These are phyloP conservation scores for Fusarium stilboides DNA, from an alignment of 2,329 filamentous ascomycete species.

Conservation along the genomic window DNA sequence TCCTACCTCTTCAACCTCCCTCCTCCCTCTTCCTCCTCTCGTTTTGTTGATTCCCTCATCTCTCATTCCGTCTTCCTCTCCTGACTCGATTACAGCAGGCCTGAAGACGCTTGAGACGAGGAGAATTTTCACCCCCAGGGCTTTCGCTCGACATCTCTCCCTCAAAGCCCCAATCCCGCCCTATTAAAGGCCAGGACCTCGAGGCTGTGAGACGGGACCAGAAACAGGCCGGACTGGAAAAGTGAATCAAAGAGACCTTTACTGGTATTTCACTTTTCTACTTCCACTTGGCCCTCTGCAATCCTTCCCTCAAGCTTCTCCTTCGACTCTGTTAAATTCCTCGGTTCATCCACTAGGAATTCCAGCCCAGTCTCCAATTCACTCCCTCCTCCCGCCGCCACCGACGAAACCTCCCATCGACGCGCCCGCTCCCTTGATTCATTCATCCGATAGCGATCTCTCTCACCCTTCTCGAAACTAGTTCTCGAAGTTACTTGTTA, in stretches of 20 bases:
- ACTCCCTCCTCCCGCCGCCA: conserved; percentile 46
- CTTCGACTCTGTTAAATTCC: conserved; percentile 57
- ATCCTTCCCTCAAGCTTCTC: conserved; percentile 42
- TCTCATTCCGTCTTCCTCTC: conserved; percentile 66
- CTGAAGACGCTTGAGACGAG: conserved; percentile 55
- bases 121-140: conserved; percentile 51
- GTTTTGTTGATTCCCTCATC: conserved; percentile 66
- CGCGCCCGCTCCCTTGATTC: conserved; percentile 51
- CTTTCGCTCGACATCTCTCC: conserved; percentile 45
- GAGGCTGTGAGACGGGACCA: conserved; percentile 49
- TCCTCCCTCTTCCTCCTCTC: conserved; percentile 60
- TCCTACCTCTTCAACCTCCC: conserved; percentile 65
- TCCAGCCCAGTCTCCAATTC: conserved; percentile 49
- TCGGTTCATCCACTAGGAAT: conserved; percentile 61
- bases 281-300: conserved; percentile 42
- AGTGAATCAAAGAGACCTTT: conserved; percentile 57
- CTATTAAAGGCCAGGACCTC: conserved; percentile 51
- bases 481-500: conserved; percentile 35
- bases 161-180: conserved; percentile 40
- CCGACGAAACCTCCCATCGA: conserved; percentile 45
- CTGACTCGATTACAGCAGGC: conserved; percentile 58
- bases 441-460: conserved; percentile 47
- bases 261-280: conserved; percentile 58
- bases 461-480: conserved; percentile 57
- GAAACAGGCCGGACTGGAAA: conserved; percentile 46